Conservation (phyloP, 2,329 filamentous ascomycete genomes). For the Chaetomium strumarium region DNA sequence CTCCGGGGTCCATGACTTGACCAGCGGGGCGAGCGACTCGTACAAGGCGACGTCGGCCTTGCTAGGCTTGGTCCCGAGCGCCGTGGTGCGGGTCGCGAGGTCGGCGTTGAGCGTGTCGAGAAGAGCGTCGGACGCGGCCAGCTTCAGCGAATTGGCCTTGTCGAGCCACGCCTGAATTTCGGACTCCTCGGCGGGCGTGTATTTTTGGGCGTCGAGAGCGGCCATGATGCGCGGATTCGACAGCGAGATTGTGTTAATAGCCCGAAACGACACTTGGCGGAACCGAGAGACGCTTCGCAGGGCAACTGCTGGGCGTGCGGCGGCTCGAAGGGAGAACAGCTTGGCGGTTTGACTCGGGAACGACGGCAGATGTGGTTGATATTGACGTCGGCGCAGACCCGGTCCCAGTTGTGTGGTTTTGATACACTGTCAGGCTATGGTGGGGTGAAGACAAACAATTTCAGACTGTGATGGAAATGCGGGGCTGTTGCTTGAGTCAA, state of each 20-base stretch:
- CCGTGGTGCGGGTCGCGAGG: slow-evolving; percentile 79
- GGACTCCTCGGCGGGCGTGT: slow-evolving; percentile 72
- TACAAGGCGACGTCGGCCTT: slow-evolving; percentile 82
- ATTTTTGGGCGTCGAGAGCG: slow-evolving; percentile 60
- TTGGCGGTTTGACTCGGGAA: slow-evolving; percentile 27
- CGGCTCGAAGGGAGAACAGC: slow-evolving; percentile 40
- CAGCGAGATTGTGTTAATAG: slow-evolving; percentile 15
- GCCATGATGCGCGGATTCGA: slow-evolving; percentile 50
- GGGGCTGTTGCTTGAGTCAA: slow-evolving; percentile 21
- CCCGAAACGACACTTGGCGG: slow-evolving; percentile 27
- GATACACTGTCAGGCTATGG: slow-evolving; percentile 3
- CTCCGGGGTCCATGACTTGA: slow-evolving; percentile 75
- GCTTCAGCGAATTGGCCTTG: slow-evolving; percentile 64
- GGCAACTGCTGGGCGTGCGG: slow-evolving; percentile 28
- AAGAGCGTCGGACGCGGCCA: slow-evolving; percentile 58
- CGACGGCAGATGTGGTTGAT: background rate
- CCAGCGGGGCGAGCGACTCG: slow-evolving; percentile 67
- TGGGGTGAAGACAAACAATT: slow-evolving; percentile 19
- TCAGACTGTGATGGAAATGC: slow-evolving; percentile 18
- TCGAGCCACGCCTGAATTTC: slow-evolving; percentile 88
- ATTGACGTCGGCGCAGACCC: background rate
- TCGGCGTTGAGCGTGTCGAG: slow-evolving; percentile 79
- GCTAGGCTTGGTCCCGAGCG: slow-evolving; percentile 85
- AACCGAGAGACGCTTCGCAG: slow-evolving; percentile 32
- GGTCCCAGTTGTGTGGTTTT: background rate